Conservation (phyloP, 2,329 filamentous ascomycete species). For the Phaeosphaeria sp. region DNA sequence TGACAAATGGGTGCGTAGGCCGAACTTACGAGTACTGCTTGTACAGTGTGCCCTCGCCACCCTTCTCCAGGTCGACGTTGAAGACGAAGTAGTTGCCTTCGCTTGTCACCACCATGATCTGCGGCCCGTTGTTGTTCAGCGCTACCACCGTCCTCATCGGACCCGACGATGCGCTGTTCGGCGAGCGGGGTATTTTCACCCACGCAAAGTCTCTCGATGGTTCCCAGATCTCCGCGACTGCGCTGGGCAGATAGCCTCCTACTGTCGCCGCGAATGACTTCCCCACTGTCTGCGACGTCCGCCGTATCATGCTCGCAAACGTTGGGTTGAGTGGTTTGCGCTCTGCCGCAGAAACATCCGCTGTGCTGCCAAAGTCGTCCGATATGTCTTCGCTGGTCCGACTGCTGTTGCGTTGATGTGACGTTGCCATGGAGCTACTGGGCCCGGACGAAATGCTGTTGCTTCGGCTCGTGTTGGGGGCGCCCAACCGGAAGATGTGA, state of each 20-base stretch:
- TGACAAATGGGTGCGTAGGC: not conserved
- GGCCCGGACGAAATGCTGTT: constrained; percentile 41
- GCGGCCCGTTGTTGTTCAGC: constrained; percentile 91
- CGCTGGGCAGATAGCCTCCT: constrained; percentile 89
- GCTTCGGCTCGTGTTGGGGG: constrained; percentile 41
- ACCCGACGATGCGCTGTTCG: constrained; percentile 45
- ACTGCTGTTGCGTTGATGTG: constrained; percentile 52
- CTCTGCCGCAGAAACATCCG: constrained; percentile 36
- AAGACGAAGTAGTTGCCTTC: constrained; percentile 96
- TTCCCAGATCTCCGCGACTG: constrained; percentile 98
- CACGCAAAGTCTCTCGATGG: constrained; percentile 93
- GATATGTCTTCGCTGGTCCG: constrained; percentile 48
- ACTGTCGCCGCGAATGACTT: constrained; percentile 87
- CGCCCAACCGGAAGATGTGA: constrained; percentile 84
- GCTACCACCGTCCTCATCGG: constrained; percentile 91
- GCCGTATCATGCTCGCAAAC: constrained; percentile 87
- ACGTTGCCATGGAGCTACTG: constrained; percentile 27
- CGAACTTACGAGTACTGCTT: constrained; percentile 88
- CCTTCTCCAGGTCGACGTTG: constrained; percentile 91
- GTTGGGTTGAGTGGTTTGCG: constrained; percentile 68
- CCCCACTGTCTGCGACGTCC: constrained; percentile 92
- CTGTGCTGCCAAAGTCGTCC: constrained; percentile 52
- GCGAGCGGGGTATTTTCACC: constrained; percentile 82
- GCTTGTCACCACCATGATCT: constrained; percentile 97
- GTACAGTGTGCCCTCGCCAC: constrained; percentile 88